These are phyloP conservation scores for Cutaneotrichosporon cutaneum DNA, from an alignment of 1,284 basidiomycete species.

Conservation along the genomic window DNA sequence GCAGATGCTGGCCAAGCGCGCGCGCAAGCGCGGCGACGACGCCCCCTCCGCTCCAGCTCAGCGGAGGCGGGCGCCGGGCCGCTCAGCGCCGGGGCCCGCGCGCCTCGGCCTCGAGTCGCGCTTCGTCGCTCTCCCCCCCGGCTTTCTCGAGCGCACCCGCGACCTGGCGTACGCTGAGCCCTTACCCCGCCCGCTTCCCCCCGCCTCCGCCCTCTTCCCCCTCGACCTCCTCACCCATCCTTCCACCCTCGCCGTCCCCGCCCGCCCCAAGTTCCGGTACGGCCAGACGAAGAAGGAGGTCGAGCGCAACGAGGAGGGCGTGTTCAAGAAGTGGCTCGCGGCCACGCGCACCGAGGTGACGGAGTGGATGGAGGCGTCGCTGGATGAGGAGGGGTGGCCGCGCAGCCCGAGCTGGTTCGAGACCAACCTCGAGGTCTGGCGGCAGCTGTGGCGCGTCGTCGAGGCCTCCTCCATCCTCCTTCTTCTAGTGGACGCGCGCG, in stretches of 20 bases:
- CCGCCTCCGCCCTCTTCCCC: constrained; percentile 56
- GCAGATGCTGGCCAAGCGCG: constrained; percentile 69
- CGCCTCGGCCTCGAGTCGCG: constrained; percentile 33
- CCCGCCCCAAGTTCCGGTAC: constrained; percentile 75
- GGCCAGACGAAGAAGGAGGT: constrained; percentile 83
- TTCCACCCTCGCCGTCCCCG: constrained; percentile 58
- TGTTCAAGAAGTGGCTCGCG: constrained; percentile 71
- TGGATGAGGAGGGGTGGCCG: constrained; percentile 23
- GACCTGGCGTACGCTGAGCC: constrained; percentile 59
- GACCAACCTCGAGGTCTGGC: constrained; percentile 86
- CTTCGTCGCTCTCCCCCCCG: constrained; percentile 65
- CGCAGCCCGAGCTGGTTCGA: constrained; percentile 68
- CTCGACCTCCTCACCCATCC: constrained; percentile 32
- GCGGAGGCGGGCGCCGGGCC: background rate
- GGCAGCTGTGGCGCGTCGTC: constrained; percentile 79
- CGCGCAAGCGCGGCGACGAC: constrained; percentile 67
- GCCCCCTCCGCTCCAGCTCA: constrained; percentile 4
- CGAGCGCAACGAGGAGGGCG: constrained; percentile 75
- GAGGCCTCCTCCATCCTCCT: constrained; percentile 82
- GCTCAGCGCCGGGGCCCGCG: background rate
- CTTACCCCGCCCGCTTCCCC: constrained; percentile 63
- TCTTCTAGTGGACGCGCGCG: constrained; percentile 80
- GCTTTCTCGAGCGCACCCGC: constrained; percentile 66
- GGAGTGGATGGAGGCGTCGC: constrained; percentile 56
- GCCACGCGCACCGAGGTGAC: constrained; percentile 62